These are phyloP conservation scores for Talaromyces sp. DNA, from an alignment of 2,329 filamentous ascomycete genomes.

Conservation along the genomic window DNA sequence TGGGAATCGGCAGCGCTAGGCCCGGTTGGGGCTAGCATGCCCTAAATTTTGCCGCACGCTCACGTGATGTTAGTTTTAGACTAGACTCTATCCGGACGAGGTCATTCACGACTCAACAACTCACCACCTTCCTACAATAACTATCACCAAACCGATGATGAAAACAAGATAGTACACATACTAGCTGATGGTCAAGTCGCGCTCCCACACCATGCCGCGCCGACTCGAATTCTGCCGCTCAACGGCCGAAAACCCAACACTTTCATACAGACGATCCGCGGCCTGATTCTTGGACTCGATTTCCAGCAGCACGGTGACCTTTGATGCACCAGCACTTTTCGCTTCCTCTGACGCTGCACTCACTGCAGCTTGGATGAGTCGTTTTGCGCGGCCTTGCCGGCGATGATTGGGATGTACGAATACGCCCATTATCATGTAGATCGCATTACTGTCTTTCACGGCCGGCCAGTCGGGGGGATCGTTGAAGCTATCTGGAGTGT, in stretches of 20 bases:
- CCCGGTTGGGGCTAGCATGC: slow-evolving; percentile 2
- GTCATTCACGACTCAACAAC: neutral
- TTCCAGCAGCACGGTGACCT: slow-evolving; percentile 15
- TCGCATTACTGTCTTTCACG: slow-evolving; percentile 11
- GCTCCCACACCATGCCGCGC: neutral
- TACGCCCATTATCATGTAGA: slow-evolving; percentile 21
- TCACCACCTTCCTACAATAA: neutral
- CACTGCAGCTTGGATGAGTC: slow-evolving; percentile 14
- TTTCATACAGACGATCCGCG: slow-evolving; percentile 18
- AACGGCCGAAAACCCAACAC: slow-evolving; percentile 15
- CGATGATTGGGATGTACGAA: slow-evolving; percentile 19
- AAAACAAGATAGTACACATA: neutral
- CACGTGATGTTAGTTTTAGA: neutral
- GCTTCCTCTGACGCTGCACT: slow-evolving; percentile 12
- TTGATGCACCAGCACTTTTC: slow-evolving; percentile 2
- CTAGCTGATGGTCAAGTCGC: neutral
- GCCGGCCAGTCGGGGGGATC: neutral
- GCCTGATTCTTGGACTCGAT: slow-evolving; percentile 12
- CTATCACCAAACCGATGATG: neutral
- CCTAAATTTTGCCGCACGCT: slow-evolving; percentile 7
- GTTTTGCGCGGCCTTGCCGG: slow-evolving; percentile 16
- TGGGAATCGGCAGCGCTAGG: slow-evolving; percentile 27
- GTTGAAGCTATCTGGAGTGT: neutral
- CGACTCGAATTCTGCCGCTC: neutral
- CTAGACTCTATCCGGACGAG: neutral